Percentiles rank a stretch among this genome's conserved stretches.
These are phyloP conservation scores for Besnoitia besnoiti DNA, from an alignment of 169 alveolate genomes.

Conservation along the genomic window DNA sequence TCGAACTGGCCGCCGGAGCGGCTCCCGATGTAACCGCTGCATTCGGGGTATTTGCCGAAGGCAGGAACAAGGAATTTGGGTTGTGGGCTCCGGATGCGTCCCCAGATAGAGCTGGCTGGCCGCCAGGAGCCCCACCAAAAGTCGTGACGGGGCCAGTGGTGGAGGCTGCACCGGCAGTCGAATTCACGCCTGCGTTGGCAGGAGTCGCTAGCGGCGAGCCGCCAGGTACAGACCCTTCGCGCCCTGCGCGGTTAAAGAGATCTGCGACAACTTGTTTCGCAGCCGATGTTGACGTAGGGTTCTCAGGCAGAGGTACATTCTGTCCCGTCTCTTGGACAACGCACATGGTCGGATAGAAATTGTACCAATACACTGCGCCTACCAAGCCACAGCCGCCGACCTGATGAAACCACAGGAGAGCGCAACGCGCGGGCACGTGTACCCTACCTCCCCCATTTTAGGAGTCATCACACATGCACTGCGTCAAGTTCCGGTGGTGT, in stretches of 20 bases:
- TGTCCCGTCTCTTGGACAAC: neutral
- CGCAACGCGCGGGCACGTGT: neutral
- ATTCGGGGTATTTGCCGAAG: neutral
- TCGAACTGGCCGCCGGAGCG: no score
- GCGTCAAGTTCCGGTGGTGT: no score
- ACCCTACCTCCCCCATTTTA: no score
- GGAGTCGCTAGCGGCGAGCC: no score
- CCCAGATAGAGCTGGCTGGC: no score
- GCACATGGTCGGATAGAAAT: constrained; percentile 55
- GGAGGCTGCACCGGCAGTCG: no score
- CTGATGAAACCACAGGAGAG: neutral
- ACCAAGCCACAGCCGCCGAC: constrained; percentile 45
- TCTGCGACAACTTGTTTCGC: neutral
- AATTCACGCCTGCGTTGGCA: no score
- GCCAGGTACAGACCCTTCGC: neutral
- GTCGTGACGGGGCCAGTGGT: no score
- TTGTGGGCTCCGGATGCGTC: neutral
- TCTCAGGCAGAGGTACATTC: neutral
- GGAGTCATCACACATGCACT: no score
- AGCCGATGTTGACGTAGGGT: neutral
- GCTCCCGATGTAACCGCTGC: no score
- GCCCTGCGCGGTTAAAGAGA: neutral
- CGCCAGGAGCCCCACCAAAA: no score
- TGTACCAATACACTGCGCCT: constrained; percentile 62
- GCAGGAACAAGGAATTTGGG: neutral